These are phyloP conservation scores for Durio zibethinus DNA, from an alignment of 345 rosid genomes.

Conservation along the genomic window DNA sequence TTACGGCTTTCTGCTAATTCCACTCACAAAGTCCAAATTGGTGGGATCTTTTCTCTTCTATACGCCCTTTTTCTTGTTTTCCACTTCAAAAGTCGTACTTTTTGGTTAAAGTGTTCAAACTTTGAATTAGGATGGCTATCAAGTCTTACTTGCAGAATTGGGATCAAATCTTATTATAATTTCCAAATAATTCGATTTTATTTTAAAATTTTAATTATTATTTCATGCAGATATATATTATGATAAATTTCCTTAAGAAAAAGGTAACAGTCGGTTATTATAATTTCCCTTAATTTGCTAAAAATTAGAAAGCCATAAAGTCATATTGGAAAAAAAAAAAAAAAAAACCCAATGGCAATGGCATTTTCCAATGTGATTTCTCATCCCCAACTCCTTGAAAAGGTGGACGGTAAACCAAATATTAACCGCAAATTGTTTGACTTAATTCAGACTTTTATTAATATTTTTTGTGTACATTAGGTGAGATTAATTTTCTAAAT, in stretches of 20 bases:
- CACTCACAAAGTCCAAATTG: neutral
- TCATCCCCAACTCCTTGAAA: neutral
- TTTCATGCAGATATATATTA: no score
- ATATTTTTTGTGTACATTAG: no score
- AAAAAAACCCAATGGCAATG: no score
- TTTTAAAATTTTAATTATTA: no score
- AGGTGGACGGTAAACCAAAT: neutral
- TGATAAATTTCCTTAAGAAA: no score
- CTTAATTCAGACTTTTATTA: neutral
- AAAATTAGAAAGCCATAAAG: no score
- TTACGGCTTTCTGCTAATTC: neutral
- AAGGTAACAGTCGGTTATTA: no score
- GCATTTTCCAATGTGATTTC: neutral
- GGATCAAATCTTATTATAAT: neutral
- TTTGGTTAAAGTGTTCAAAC: neutral
- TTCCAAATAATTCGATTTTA: no score
- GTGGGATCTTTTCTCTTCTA: neutral
- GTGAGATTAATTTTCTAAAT: neutral
- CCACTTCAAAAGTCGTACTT: neutral
- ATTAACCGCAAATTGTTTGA: neutral
- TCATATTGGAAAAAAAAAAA: no score
- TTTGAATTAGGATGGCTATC: neutral
- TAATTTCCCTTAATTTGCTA: no score
- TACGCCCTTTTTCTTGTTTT: neutral
- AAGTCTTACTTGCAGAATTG: neutral